Evolutionary conservation across 495 filamentous ascomycete species (phyloP).

Genomic region (Polyplosphaeria fusca): DNA sequence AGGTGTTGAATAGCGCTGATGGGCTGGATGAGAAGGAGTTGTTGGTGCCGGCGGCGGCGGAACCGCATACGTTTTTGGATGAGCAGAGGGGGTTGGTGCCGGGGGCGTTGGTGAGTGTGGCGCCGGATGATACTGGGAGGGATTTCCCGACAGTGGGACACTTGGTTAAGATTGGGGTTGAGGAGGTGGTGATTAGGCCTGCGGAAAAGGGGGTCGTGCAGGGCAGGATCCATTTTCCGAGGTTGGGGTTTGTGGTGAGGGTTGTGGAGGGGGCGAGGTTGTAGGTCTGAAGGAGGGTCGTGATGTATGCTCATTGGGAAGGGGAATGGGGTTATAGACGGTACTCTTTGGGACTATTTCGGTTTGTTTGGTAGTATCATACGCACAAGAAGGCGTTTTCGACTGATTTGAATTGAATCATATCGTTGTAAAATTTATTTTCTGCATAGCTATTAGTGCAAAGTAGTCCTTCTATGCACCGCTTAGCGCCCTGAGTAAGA

Average conservation of each 20-base stretch:
- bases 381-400: no score
- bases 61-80: conserved; percentile 27
- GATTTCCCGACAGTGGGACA: conserved; percentile 36
- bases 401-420: no score
- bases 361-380: no score
- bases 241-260: conserved; percentile 37
- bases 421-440: no score
- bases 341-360: no score
- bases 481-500: no score
- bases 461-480: no score
- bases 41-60: conserved; percentile 32
- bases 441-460: no score
- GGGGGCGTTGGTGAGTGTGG: conserved; percentile 33
- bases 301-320: no score
- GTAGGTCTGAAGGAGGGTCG: no score
- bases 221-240: conserved; percentile 38
- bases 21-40: conserved; percentile 13
- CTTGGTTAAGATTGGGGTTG: conserved; percentile 32
- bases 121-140: conserved; percentile 40
- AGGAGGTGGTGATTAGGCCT: conserved; percentile 39
- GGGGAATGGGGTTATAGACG: no score
- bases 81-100: conserved; percentile 28
- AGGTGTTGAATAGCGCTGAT: background rate
- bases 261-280: conserved; percentile 3
- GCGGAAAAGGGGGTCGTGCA: conserved; percentile 26